A percentile compares a stretch with the other conserved stretches of the same genome.
Evolutionary conservation across 305 asterid species (phyloP).

Genomic region (Striga hermonthica): DNA sequence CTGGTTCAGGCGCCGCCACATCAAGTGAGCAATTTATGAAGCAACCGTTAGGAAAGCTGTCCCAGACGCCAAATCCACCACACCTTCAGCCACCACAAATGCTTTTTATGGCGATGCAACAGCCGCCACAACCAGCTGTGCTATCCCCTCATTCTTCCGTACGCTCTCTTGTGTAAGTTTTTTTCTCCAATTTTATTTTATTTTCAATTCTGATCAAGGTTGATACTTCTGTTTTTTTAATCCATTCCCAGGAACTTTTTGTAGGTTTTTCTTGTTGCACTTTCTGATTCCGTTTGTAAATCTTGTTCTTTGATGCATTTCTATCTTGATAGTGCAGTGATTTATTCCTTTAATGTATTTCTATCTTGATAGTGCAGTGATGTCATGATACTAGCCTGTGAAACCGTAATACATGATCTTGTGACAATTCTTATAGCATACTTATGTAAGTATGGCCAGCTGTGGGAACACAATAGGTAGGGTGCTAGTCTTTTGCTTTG

Average conservation of each 20-base stretch:
- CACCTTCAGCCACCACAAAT: slow-evolving; percentile 42
- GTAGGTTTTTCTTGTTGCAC: slow-evolving; percentile 16
- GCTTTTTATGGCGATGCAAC: slow-evolving; percentile 49
- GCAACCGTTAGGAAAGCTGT: slow-evolving; percentile 37
- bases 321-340: not conserved
- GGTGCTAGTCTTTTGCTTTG: slow-evolving; percentile 10
- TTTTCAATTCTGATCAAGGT: slow-evolving; percentile 4
- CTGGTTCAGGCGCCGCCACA: slow-evolving; percentile 37
- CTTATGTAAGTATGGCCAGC: slow-evolving; percentile 10
- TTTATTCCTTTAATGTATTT: not conserved
- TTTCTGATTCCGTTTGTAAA: not conserved
- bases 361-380: not conserved
- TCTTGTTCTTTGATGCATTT: slow-evolving; percentile 28
- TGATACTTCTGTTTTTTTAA: slow-evolving; percentile 10
- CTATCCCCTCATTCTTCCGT: slow-evolving; percentile 48
- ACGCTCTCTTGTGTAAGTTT: slow-evolving; percentile 54
- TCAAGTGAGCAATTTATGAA: slow-evolving; percentile 7
- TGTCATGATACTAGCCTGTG: slow-evolving; percentile 14
- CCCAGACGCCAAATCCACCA: slow-evolving; percentile 35
- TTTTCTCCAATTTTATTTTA: slow-evolving; percentile 22
- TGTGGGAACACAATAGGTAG: slow-evolving; percentile 10
- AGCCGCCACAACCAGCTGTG: slow-evolving; percentile 39
- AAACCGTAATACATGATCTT: slow-evolving; percentile 15
- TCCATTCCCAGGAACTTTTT: not conserved
- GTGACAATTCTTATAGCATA: slow-evolving; percentile 12